Evolutionary conservation across 1,284 basidiomycete genomes (phyloP), one percentile per base, ranked within the genome.

Genomic region (Tilletia indica): DNA sequence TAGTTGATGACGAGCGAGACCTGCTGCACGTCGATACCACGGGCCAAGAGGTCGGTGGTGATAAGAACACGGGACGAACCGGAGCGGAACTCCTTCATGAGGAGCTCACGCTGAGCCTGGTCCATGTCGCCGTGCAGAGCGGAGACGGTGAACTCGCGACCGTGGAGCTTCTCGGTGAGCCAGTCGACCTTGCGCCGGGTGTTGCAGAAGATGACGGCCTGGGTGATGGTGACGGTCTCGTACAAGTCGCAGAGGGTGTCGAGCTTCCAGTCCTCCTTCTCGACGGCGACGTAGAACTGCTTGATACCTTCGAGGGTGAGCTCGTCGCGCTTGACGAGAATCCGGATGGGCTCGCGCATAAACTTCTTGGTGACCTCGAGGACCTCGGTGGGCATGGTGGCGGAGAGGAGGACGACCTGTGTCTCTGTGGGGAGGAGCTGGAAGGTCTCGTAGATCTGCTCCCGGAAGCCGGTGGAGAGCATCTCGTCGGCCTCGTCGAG

Each of bases 181-280:
- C 97, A 99, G 85, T 99, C 97, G 72, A 99, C 96, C 91, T 99
- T 99, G 87, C 96, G 89, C 79, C 94, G 89, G 4, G 96, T 99
- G 87, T 99, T 99, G 87, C 97, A 99, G 88, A 99, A 99, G 83
- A 99, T 98, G 85, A 99, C 96, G 38, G 97, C 96, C 88, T 99
- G 97, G 0, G 97, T 99, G 86, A 99, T 99, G 39, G 97, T 98
- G 68, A 99, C 89, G 21, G 96, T 98, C 86, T 99, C 97, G 87
- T 99, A 99, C 51, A 86, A 76, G 86, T 99, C 97, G 86, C 94
- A 98, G 25, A 99, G 88, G 0, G 96, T 99, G 86, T 99, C 97
- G 81, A 98, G 96, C 85, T 99, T 99, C 96, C 96, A 99, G 82
- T 99, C 97, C 86, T 99, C 97, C 87, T 98, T 98, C 87, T 99